A percentile compares a stretch with the other conserved stretches of the same genome.
These are phyloP conservation scores for Dryadomyces sulphureus DNA, from an alignment of 2,329 filamentous ascomycete species.

Conservation along the genomic window DNA sequence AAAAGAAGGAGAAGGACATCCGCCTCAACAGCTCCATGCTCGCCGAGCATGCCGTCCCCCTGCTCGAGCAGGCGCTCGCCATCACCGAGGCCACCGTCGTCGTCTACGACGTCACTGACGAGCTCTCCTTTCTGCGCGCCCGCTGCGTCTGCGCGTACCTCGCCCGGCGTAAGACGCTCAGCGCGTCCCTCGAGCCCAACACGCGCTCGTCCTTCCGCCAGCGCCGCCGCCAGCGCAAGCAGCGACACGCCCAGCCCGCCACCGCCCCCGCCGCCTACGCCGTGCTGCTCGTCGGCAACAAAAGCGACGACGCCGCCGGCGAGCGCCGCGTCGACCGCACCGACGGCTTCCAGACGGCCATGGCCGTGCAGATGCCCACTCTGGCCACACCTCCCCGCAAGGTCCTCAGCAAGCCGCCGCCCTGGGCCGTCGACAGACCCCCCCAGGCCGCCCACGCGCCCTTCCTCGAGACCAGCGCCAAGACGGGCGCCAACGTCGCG, in stretches of 20 bases:
- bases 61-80: slow-evolving; percentile 21
- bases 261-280: slow-evolving; percentile 14
- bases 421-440: neutral
- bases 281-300: slow-evolving; percentile 21
- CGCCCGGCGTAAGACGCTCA: too few relatives aligned
- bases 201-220: too few relatives aligned
- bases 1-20: too few relatives aligned
- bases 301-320: slow-evolving; percentile 19
- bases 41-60: slow-evolving; percentile 7
- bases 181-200: too few relatives aligned
- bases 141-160: slow-evolving; percentile 15
- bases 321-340: slow-evolving; percentile 16
- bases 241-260: too few relatives aligned
- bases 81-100: slow-evolving; percentile 26
- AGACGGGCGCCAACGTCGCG: slow-evolving; percentile 18
- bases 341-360: slow-evolving; percentile 14
- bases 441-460: slow-evolving; percentile 11
- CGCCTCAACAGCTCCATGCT: neutral
- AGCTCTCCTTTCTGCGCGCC: slow-evolving; percentile 15
- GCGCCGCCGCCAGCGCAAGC: neutral
- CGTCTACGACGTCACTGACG: slow-evolving; percentile 19
- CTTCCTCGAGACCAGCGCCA: slow-evolving; percentile 20
- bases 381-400: neutral
- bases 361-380: neutral
- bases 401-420: neutral